phyloP scores from a whole-genome alignment of 2,329 filamentous ascomycete species.

The Diaporthe velutina region DNA sequence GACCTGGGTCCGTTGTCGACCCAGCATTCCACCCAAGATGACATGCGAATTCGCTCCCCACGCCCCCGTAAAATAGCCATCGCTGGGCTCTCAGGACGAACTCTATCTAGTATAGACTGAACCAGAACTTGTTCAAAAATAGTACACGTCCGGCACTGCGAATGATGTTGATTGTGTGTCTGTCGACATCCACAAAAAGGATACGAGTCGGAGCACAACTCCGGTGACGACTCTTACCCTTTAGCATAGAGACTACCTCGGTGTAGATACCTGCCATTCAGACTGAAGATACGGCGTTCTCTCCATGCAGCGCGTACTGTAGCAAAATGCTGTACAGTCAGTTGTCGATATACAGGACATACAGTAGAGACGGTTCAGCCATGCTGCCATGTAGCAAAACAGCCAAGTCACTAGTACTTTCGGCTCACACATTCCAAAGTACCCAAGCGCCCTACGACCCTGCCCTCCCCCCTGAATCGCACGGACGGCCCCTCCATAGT shows the following conservation, averaged over 20 bases:
- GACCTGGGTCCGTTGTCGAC: conserved; percentile 11
- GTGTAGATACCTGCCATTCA: not conserved
- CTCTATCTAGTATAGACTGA: not conserved
- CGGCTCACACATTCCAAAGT: not conserved
- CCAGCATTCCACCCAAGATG: not conserved
- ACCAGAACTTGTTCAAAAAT: conserved; percentile 13
- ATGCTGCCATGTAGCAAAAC: not conserved
- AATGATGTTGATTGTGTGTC: not conserved
- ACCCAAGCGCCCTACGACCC: conserved; percentile 7
- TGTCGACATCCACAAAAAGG: not conserved
- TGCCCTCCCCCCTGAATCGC: conserved; percentile 16
- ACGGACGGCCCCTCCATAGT: conserved; percentile 24
- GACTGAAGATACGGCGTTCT: not conserved
- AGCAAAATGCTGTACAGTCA: not conserved
- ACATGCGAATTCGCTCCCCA: conserved; percentile 3
- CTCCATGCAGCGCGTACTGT: not conserved
- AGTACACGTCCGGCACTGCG: not conserved
- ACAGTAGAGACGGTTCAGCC: not conserved
- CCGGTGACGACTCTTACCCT: not conserved
- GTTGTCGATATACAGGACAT: not conserved
- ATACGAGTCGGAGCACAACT: not conserved
- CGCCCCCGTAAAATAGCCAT: not conserved
- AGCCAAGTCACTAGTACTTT: not conserved
- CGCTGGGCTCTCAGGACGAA: not conserved
- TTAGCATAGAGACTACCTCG: not conserved